A percentile compares a stretch with the other conserved stretches of the same genome.
Conservation (phyloP, 768 basidiomycete species). For the Boletus sensibilis region DNA sequence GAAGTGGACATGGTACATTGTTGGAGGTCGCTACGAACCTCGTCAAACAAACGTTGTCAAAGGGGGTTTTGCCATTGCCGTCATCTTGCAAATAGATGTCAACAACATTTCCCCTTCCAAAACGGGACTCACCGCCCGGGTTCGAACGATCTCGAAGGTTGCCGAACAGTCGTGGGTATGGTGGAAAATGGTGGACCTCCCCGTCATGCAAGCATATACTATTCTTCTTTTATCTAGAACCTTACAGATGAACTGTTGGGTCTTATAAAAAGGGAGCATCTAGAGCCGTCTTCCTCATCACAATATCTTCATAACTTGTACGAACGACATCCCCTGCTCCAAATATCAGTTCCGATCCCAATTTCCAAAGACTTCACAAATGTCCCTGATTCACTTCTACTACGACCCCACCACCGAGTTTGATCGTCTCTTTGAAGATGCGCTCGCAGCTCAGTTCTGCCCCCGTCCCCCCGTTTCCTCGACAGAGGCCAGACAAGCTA, state of each 20-base stretch:
- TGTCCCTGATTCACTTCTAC: slow-evolving; percentile 2
- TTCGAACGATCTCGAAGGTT: slow-evolving; percentile 9
- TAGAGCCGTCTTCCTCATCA: neutral
- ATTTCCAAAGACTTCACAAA: neutral
- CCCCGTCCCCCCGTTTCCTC: neutral
- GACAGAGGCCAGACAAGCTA: neutral
- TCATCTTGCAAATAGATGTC: slow-evolving; percentile 3
- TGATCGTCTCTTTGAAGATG: slow-evolving; percentile 10
- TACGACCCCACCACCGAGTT: slow-evolving; percentile 4
- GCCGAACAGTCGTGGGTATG: neutral
- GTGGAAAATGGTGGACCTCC: neutral
- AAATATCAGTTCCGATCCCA: neutral
- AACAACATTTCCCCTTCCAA: slow-evolving; percentile 1
- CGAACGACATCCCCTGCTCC: neutral
- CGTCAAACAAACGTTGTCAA: neutral
- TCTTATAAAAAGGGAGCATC: slow-evolving; percentile 6
- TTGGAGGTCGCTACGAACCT: neutral
- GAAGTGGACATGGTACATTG: neutral
- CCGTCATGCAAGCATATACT: neutral
- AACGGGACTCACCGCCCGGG: neutral
- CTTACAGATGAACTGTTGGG: neutral
- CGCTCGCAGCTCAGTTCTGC: slow-evolving; percentile 24
- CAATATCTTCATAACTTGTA: neutral
- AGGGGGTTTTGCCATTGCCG: neutral
- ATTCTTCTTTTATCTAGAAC: slow-evolving; percentile 1